A percentile compares a stretch with the other conserved stretches of the same genome.
These are phyloP conservation scores for Alternaria sp. DNA, from an alignment of 2,329 filamentous ascomycete species.

Conservation along the genomic window DNA sequence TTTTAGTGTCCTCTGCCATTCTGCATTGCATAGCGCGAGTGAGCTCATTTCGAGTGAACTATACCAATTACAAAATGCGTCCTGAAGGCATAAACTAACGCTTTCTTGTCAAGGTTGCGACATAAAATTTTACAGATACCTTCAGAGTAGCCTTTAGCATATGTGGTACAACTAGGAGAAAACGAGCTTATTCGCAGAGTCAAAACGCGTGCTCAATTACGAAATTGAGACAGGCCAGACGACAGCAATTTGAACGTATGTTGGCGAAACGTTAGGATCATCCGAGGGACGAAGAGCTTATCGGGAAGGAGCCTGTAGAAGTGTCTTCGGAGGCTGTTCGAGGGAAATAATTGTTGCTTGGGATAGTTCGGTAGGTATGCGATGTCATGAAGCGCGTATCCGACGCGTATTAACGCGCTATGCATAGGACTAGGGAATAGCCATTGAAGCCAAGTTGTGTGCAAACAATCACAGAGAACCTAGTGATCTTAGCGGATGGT, in stretches of 20 bases:
- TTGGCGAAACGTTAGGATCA: neutral
- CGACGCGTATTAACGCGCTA: neutral
- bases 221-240: neutral
- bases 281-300: neutral
- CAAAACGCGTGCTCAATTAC: neutral
- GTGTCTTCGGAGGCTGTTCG: neutral
- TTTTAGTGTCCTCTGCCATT: neutral
- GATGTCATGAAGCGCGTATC: neutral
- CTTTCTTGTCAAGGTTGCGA: no score
- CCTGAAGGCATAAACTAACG: no score
- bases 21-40: neutral
- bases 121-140: no score
- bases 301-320: neutral
- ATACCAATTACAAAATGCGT: no score
- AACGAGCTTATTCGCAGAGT: no score
- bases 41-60: no score
- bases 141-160: no score
- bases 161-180: no score
- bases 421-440: neutral
- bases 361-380: neutral
- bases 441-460: neutral
- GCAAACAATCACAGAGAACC: neutral
- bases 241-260: neutral
- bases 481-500: neutral
- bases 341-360: neutral